Base-by-base conservation (phyloP, 1,284 basidiomycete species). In the Puccinia novopanici region DNA sequence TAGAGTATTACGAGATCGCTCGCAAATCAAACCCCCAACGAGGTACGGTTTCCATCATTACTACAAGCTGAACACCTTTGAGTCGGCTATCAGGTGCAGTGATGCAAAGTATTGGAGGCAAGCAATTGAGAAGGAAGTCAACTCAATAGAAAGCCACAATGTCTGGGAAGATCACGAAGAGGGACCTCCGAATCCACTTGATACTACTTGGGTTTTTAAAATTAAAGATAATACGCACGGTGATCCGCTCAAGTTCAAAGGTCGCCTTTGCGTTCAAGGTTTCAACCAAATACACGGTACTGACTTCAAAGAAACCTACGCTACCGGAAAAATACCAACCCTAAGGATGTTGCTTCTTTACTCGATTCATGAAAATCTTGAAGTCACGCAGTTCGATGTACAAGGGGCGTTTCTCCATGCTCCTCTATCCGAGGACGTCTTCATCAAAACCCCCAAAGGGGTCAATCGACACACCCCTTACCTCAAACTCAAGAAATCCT, bases 31-130 rank as follows among this genome's bases (percentile, higher is more conserved):
- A 22, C 61, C 61, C 3, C 61, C 61, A 3, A 17, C 0, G 0
- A 40, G 61, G 10, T 65, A 40, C 9, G 61, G 61, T 37, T 65
- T 65, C 34, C 61, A 65, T 19, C 61, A 65, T 27, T 65, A 65
- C 61, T 45, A 65, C 17, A 9, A 65, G 40, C 61, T 42, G 12
- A 71, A 71, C 17, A 50, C 68, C 0, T 71, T 48, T 24, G 27
- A 48, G 10, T 45, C 37, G 13, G 68, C 68, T 0, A 45, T 71
- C 24, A 22, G 24, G 27, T 34, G 27, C 34, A 3, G 17, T 6
- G 68, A 71, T 22, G 12, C 8, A 24, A 6, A 48, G 5, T 34
- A n/a, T 3, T 71, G 68, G 68, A 30, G 13, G 50, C 3, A 13
- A 13, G 68, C 68, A 24, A 50, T 71, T 22, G 27, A 71, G 8